Evolutionary conservation across 2,329 filamentous ascomycete species (phyloP).

Genomic region (Myriosclerotinia scirpicola): DNA sequence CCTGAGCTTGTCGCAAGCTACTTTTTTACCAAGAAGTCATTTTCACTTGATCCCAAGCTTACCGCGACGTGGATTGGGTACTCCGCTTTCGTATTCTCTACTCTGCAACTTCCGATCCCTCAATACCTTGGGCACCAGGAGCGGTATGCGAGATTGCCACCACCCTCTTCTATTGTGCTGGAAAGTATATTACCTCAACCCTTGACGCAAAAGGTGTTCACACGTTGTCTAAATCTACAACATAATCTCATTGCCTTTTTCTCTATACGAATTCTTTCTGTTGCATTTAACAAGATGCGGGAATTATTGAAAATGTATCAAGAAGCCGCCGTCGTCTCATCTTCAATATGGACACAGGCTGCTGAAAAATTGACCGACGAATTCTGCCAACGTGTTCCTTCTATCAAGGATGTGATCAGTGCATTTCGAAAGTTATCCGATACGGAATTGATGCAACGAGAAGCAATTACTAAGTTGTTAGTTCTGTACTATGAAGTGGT

Average conservation of each 20-base stretch:
- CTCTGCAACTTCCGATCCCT: slow-evolving; percentile 73
- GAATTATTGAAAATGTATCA: slow-evolving; percentile 46
- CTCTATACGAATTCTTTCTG: slow-evolving; percentile 73
- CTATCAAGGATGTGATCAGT: slow-evolving; percentile 76
- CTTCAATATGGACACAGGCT: slow-evolving; percentile 66
- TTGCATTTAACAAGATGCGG: slow-evolving; percentile 76
- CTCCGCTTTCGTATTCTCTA: slow-evolving; percentile 81
- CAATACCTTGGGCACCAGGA: slow-evolving; percentile 66
- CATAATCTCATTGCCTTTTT: slow-evolving; percentile 85
- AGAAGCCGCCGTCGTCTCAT: slow-evolving; percentile 41
- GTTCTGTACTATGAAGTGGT: slow-evolving; percentile 82
- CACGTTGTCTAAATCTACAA: slow-evolving; percentile 75
- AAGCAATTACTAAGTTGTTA: slow-evolving; percentile 75
- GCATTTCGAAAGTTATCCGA: slow-evolving; percentile 69
- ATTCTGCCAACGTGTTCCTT: slow-evolving; percentile 76
- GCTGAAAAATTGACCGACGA: slow-evolving; percentile 66
- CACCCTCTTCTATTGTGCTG: slow-evolving; percentile 74
- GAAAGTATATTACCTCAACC: slow-evolving; percentile 85
- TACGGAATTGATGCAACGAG: slow-evolving; percentile 71
- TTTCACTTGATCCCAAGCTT: slow-evolving; percentile 87
- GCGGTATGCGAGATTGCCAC: slow-evolving; percentile 65
- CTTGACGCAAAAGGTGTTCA: slow-evolving; percentile 75
- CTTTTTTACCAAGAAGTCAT: slow-evolving; percentile 75
- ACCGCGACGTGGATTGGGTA: slow-evolving; percentile 95
- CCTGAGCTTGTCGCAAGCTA: slow-evolving; percentile 89